phyloP scores from a whole-genome alignment of 2,329 filamentous ascomycete species.

The Neurospora crassa region DNA sequence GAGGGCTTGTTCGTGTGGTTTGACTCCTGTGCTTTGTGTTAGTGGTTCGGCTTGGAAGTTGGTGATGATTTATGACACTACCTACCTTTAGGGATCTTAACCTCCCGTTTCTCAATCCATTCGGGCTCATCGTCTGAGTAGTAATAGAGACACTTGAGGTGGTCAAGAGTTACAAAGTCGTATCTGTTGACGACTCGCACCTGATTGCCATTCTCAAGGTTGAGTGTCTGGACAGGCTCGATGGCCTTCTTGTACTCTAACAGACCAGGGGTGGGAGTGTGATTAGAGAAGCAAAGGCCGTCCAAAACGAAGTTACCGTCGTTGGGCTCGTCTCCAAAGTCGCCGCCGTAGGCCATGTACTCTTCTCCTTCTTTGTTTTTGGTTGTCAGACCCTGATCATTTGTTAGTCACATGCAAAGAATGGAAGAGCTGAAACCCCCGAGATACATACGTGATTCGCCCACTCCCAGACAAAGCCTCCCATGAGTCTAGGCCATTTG shows the following conservation, averaged over 20 bases:
- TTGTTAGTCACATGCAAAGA: not conserved
- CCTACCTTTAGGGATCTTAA: conserved; percentile 32
- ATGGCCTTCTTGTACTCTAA: conserved; percentile 48
- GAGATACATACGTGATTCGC: conserved; percentile 36
- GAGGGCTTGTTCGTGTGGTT: conserved; percentile 31
- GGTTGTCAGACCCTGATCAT: conserved; percentile 29
- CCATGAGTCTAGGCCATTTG: conserved; percentile 46
- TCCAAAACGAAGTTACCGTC: conserved; percentile 46
- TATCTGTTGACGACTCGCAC: conserved; percentile 43
- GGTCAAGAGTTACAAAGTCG: conserved; percentile 42
- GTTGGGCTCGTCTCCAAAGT: conserved; percentile 48
- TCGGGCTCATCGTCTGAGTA: conserved; percentile 28
- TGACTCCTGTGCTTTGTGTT: conserved; percentile 24
- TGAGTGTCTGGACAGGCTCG: conserved; percentile 45
- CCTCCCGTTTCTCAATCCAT: conserved; percentile 24
- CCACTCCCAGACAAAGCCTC: conserved; percentile 55
- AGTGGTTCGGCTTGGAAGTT: not conserved
- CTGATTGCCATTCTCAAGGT: conserved; percentile 27
- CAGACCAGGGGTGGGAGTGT: conserved; percentile 41
- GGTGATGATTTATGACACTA: conserved; percentile 3
- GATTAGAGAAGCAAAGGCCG: conserved; percentile 37
- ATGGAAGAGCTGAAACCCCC: not conserved
- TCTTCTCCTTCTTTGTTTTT: conserved; percentile 30
- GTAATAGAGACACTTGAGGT: conserved; percentile 32
- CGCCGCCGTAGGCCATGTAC: conserved; percentile 45